Base-by-base conservation (phyloP, 2,329 filamentous ascomycete species). In the Tolypocladium guangdongense region DNA sequence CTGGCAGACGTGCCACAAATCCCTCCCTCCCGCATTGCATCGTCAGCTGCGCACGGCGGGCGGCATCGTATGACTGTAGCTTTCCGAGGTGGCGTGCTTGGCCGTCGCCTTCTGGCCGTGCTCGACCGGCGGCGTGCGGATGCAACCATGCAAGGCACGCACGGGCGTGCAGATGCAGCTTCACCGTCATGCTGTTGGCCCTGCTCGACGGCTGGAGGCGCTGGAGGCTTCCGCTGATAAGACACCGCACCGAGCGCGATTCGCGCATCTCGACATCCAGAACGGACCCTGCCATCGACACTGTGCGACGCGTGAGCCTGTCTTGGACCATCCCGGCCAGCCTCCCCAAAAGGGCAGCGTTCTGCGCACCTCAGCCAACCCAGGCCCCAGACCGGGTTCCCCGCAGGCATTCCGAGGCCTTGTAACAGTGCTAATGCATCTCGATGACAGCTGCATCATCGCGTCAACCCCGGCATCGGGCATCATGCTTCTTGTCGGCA, bases 141-240 rank as follows among this genome's bases (percentile, higher is more conserved):
- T 39, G 49, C 38, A 24, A 45, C 50, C 50, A 47, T 55, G 54
- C 54, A 55, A 49, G 54, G 47, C 54, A 55, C 51, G 47, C 37
- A 18, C 22, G 24, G 39, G 49, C 39, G 47, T 41, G 30, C 38
- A 46, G 35, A 33, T 39, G 49, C 37, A 27, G 24, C 48, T 18
- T 53, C 8, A 16, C n/a, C 36, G 22, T 36, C 30, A 20, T n/a
- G n/a, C n/a, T n/a, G n/a, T n/a, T n/a, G n/a, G n/a, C n/a, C n/a
- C n/a, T n/a, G n/a, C n/a, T n/a, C n/a, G n/a, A n/a, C n/a, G n/a
- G n/a, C n/a, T n/a, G n/a, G n/a, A n/a, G 32, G 37, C 24, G 38
- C 35, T 30, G 20, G 20, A 1, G 4, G 43, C 27, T 32, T n/a
- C 27, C 22, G 27, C 43, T 6, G 8, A n/a, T 14, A 18, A 18